A percentile compares a stretch with the other conserved stretches of the same genome.
These are phyloP conservation scores for Aspergillus transmontanensis DNA, from an alignment of 2,329 filamentous ascomycete genomes.

Conservation along the genomic window DNA sequence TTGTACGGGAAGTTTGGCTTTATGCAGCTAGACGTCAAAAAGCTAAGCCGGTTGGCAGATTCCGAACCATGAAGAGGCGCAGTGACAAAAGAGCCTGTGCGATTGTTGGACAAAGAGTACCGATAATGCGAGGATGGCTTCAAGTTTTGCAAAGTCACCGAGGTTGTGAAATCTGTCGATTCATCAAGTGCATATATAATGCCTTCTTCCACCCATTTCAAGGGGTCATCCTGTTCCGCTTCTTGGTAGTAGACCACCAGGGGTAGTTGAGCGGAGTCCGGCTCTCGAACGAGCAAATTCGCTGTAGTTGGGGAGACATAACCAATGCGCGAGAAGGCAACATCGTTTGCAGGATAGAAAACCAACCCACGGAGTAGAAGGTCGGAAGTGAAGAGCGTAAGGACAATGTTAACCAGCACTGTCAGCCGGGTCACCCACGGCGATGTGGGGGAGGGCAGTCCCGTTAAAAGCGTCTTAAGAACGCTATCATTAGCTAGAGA, in stretches of 20 bases:
- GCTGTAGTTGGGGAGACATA: conserved; percentile 81
- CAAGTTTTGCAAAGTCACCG: conserved; percentile 68
- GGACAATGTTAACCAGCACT: conserved; percentile 69
- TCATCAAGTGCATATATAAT: conserved; percentile 68
- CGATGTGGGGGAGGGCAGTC: conserved; percentile 73
- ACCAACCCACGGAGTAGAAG: conserved; percentile 73
- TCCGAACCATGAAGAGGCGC: conserved; percentile 70
- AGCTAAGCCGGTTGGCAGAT: conserved; percentile 75
- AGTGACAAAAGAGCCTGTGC: conserved; percentile 77
- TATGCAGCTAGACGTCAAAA: conserved; percentile 90
- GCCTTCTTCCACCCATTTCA: conserved; percentile 67
- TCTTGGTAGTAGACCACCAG: conserved; percentile 67
- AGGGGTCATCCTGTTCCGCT: conserved; percentile 31
- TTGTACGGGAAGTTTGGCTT: conserved; percentile 89
- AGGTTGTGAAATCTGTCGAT: conserved; percentile 79
- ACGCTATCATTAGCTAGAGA: conserved; percentile 28
- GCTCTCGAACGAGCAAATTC: conserved; percentile 81
- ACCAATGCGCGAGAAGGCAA: conserved; percentile 84
- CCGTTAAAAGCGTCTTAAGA: conserved; percentile 70
- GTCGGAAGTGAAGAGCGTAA: conserved; percentile 73
- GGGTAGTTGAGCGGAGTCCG: conserved; percentile 72
- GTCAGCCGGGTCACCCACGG: conserved; percentile 67
- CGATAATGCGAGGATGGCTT: conserved; percentile 75
- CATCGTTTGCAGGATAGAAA: conserved; percentile 69
- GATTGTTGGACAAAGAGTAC: conserved; percentile 84